Conservation (phyloP, 352 stramenopile species). For the Phytophthora meadii region DNA sequence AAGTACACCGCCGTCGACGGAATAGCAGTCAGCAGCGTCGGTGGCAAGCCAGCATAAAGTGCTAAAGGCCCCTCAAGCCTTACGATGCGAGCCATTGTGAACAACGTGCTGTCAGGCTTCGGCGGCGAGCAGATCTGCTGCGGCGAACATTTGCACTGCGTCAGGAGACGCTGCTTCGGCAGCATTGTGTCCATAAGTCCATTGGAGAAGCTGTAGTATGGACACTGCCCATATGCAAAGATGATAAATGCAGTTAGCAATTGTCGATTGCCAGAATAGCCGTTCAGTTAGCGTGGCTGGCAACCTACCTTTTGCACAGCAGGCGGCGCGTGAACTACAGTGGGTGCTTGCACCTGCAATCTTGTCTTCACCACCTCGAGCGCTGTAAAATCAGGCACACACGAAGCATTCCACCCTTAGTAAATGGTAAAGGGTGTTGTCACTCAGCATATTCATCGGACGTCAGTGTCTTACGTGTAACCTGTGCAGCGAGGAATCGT, state of each 20-base stretch:
- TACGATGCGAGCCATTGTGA: slow-evolving; percentile 73
- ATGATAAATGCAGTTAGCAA: slow-evolving; percentile 7
- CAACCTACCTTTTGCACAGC: slow-evolving; percentile 54
- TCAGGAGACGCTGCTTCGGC: slow-evolving; percentile 63
- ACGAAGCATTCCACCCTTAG: neutral
- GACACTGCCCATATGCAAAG: slow-evolving; percentile 39
- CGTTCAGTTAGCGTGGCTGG: neutral
- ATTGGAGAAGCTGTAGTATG: slow-evolving; percentile 84
- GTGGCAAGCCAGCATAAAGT: slow-evolving; percentile 83
- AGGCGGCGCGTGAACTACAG: slow-evolving; percentile 54
- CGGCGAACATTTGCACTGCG: slow-evolving; percentile 56
- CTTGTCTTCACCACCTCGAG: slow-evolving; percentile 89
- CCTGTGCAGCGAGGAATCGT: slow-evolving; percentile 33
- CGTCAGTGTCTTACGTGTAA: slow-evolving; percentile 60
- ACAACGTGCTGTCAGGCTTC: slow-evolving; percentile 59
- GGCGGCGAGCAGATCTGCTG: slow-evolving; percentile 50
- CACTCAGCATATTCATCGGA: neutral
- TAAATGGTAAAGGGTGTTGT: neutral
- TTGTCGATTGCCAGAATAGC: slow-evolving; percentile 7
- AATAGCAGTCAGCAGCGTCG: slow-evolving; percentile 92
- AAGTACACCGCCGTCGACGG: slow-evolving; percentile 96
- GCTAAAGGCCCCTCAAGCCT: slow-evolving; percentile 65
- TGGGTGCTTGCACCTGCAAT: slow-evolving; percentile 74
- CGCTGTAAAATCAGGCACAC: slow-evolving; percentile 36
- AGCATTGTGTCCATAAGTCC: slow-evolving; percentile 86